A percentile compares a stretch with the other conserved stretches of the same genome.
These are phyloP conservation scores for Russula sp. DNA, from an alignment of 768 basidiomycete species.

Conservation along the genomic window DNA sequence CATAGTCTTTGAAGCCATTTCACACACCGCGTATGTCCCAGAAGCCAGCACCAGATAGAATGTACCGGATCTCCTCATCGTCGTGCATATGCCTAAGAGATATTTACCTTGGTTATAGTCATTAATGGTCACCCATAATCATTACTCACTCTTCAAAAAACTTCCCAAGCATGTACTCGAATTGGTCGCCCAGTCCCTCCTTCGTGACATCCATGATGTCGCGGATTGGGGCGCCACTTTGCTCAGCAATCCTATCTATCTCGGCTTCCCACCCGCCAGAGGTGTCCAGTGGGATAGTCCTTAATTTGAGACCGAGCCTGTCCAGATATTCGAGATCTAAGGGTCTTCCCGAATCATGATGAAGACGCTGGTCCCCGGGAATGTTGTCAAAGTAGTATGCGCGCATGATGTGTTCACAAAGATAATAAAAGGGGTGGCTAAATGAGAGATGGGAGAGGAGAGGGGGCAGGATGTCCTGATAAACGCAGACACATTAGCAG, in stretches of 20 bases:
- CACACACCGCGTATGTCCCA: conserved; percentile 83
- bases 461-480: too few species aligned
- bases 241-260: conserved; percentile 60
- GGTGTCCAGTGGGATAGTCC: conserved; percentile 60
- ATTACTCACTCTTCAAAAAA: conserved; percentile 74
- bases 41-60: conserved; percentile 80
- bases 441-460: too few species aligned
- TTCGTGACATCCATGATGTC: conserved; percentile 77
- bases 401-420: conserved; percentile 39
- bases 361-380: conserved; percentile 76
- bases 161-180: conserved; percentile 74
- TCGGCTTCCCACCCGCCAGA: conserved; percentile 47
- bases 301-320: conserved; percentile 53
- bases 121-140: not conserved
- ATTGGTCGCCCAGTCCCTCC: conserved; percentile 74
- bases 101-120: not conserved
- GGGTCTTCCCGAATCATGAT: conserved; percentile 68
- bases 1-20: not conserved
- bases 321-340: conserved; percentile 51
- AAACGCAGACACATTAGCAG: too few species aligned
- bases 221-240: conserved; percentile 77
- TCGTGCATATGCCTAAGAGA: conserved; percentile 80
- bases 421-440: not conserved
- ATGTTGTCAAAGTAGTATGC: conserved; percentile 72
- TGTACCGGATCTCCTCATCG: conserved; percentile 92